A percentile compares a stretch with the other conserved stretches of the same genome.
These are phyloP conservation scores for Globisporangium acanthophoron DNA, from an alignment of 352 stramenopile genomes.

Conservation along the genomic window DNA sequence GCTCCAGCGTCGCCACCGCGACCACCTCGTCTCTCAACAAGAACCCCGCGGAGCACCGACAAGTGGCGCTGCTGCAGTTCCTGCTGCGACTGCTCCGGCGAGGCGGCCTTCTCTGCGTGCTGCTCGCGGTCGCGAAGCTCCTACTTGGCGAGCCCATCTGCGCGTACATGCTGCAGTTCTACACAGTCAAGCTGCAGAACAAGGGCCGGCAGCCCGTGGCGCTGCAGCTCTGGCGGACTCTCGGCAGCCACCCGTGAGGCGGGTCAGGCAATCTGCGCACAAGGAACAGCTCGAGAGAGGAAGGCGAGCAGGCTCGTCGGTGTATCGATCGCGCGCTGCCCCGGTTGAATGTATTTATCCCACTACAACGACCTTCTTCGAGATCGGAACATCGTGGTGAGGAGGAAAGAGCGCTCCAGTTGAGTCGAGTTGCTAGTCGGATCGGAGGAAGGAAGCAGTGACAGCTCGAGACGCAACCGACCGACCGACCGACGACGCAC, in stretches of 20 bases:
- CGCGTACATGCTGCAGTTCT: slow-evolving; percentile 15
- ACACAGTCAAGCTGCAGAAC: slow-evolving; percentile 4
- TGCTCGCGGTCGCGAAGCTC: slow-evolving; percentile 13
- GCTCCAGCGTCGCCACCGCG: not conserved
- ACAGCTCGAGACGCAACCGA: too few relatives aligned
- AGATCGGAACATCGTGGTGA: too few relatives aligned
- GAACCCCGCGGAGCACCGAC: not conserved
- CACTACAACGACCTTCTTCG: too few relatives aligned
- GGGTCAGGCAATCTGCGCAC: not conserved
- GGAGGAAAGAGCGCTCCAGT: too few relatives aligned
- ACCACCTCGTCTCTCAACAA: not conserved
- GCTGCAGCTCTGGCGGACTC: slow-evolving; percentile 7
- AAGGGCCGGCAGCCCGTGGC: slow-evolving; percentile 3
- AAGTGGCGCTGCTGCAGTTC: not conserved
- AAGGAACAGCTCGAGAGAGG: not conserved
- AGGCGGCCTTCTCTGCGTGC: slow-evolving; percentile 2
- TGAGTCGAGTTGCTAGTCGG: too few relatives aligned
- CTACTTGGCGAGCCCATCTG: slow-evolving; percentile 13
- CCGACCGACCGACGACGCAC: not conserved
- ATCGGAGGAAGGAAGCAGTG: too few relatives aligned
- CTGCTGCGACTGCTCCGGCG: not conserved
- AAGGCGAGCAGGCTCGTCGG: too few relatives aligned
- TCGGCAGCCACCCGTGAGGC: slow-evolving; percentile 1
- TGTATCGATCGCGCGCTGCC: too few relatives aligned
- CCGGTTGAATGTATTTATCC: too few relatives aligned